Base-by-base conservation (phyloP, 1,284 basidiomycete genomes). In the Boletus calvinii region DNA sequence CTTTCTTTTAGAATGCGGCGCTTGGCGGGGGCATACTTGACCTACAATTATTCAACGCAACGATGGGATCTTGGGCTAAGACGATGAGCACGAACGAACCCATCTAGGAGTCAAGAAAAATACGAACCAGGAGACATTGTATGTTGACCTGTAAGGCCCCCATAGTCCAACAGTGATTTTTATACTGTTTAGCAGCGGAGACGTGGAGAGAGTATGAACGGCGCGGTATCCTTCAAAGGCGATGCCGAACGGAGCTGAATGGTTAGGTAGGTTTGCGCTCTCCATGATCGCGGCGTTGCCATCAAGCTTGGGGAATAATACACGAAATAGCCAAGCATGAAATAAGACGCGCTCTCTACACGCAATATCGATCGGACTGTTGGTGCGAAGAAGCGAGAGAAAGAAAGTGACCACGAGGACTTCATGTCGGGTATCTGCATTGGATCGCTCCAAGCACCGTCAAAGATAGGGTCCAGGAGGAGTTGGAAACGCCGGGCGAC, bases 1-100 rank as follows among this genome's bases (percentile, higher is more conserved):
- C 1, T 17, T 22, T 39, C 22, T 24, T 30, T 59, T 20, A 56
- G 40, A n/a, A 50, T 26, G 37, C 26, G 2, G 46, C 41, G 31
- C 34, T 30, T 1, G 18, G 24, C 42, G 40, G 43, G 31, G 36
- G 32, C 18, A 12, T 39, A n/a, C 17, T 46, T 40, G 37, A 53
- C 62, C 35, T 55, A 79, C 80, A 76, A 42, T 72, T 73, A 61
- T 82, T 81, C 35, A 83, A 67, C 30, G 63, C 68, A 29, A 68
- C 66, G 13, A 67, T 65, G 24, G 69, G 66, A 24, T 71, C 69
- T 66, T 67, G 56, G 20, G 49, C 60, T 57, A 39, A 32, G 50
- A 52, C 38, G 34, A 49, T 69, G 44, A 69, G 52, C 36, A 51
- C 39, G 17, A 44, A 50, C 40, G 17, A 41, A n/a, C 8, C 12